These are phyloP conservation scores for Dendrocalamus latiflorus DNA, from an alignment of 202 grass and related monocot genomes.

Conservation along the genomic window DNA sequence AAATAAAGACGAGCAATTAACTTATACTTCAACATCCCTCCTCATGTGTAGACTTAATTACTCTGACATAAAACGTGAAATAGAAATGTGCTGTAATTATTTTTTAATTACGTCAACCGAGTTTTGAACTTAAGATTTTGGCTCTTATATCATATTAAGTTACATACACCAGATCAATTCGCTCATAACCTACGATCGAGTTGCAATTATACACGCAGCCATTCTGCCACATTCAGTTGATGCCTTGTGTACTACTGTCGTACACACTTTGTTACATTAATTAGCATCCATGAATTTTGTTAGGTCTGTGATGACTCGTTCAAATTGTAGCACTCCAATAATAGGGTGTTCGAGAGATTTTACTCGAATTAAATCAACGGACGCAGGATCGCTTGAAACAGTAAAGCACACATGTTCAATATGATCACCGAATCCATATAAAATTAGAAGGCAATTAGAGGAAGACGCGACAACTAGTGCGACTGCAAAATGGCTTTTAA, in stretches of 20 bases:
- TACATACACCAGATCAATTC: too few species aligned
- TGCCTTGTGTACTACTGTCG: background rate
- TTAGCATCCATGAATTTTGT: background rate
- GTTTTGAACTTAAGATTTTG: too few species aligned
- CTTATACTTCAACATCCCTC: too few species aligned
- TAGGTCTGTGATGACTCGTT: background rate
- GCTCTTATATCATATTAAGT: too few species aligned
- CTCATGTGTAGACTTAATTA: too few species aligned
- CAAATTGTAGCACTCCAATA: background rate
- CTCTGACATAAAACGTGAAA: too few species aligned
- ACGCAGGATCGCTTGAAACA: background rate
- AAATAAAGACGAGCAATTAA: too few species aligned
- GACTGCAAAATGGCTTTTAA: background rate
- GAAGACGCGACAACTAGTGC: background rate
- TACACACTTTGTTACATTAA: background rate
- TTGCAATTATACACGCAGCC: too few species aligned
- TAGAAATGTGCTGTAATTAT: too few species aligned
- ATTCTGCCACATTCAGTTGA: background rate
- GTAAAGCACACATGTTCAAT: constrained; percentile 10
- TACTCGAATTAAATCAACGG: background rate
- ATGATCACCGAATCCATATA: background rate
- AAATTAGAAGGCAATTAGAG: background rate
- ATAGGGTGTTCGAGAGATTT: background rate
- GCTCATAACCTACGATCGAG: background rate
- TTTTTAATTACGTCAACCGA: too few species aligned